These are phyloP conservation scores for Vanrija sp. DNA, from an alignment of 1,284 basidiomycete species.

Conservation along the genomic window DNA sequence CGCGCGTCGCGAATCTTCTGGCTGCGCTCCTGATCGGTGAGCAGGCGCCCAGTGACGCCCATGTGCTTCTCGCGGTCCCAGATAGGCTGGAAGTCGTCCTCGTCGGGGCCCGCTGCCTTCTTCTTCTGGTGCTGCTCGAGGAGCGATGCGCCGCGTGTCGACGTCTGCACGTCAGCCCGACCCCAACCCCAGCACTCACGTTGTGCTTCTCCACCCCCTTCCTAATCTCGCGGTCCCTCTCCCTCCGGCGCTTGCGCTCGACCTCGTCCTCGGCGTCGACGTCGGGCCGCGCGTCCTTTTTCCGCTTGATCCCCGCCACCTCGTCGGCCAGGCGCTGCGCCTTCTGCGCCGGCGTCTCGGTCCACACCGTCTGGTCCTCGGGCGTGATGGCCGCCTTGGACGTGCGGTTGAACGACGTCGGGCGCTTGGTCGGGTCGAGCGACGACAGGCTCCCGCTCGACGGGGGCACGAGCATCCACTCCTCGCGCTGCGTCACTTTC, in stretches of 20 bases:
- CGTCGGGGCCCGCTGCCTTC: constrained; percentile 46
- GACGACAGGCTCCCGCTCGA: constrained; percentile 61
- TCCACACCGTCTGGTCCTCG: constrained; percentile 68
- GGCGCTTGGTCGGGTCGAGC: constrained; percentile 69
- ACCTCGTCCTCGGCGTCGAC: constrained; percentile 50
- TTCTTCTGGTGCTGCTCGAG: constrained; percentile 60
- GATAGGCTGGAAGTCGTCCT: constrained; percentile 61
- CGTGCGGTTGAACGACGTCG: constrained; percentile 49
- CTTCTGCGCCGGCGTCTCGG: constrained; percentile 83
- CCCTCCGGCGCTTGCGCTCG: constrained; percentile 53
- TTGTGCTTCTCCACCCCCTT: constrained; percentile 73
- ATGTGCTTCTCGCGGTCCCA: constrained; percentile 89
- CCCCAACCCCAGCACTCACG: constrained; percentile 51
- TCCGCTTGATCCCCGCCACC: constrained; percentile 73
- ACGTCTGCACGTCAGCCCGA: constrained; percentile 52
- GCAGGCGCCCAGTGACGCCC: constrained; percentile 71
- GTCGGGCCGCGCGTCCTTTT: constrained; percentile 57
- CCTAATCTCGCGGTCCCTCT: constrained; percentile 64
- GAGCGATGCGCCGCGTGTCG: constrained; percentile 63
- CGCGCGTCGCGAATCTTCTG: constrained; percentile 73
- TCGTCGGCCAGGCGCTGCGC: constrained; percentile 81
- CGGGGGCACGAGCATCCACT: constrained; percentile 93
- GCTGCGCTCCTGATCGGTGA: constrained; percentile 74
- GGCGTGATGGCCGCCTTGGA: constrained; percentile 44
- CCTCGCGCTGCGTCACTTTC: constrained; percentile 55